phyloP scores from a whole-genome alignment of 148 eudicot genomes.

The Diospyros kaki region DNA sequence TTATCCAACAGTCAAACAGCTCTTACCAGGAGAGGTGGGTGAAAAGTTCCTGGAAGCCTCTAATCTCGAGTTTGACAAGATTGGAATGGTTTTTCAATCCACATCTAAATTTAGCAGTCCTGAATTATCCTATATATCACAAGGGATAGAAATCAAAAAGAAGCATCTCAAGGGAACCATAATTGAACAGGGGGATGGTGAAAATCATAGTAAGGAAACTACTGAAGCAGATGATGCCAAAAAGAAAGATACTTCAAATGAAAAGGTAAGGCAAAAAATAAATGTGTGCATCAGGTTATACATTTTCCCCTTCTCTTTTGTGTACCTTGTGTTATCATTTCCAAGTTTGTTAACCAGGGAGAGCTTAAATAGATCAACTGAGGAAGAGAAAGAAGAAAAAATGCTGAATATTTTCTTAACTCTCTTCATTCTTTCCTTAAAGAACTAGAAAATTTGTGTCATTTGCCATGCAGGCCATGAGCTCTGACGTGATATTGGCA shows the following conservation, averaged over 20 bases:
- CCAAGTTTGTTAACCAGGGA: constrained; percentile 8
- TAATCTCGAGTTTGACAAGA: neutral
- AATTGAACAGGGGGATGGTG: constrained; percentile 10
- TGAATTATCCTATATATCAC: constrained; percentile 15
- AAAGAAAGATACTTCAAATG: constrained; percentile 11
- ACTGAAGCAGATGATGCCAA: constrained; percentile 22
- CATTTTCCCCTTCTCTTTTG: neutral
- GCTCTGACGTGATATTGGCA: constrained; percentile 9
- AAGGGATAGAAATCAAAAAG: constrained; percentile 16
- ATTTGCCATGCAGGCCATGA: constrained; percentile 9
- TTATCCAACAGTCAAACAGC: constrained; percentile 9
- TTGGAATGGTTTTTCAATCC: constrained; percentile 14
- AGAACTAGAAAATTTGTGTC: no score
- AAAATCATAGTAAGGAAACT: constrained; percentile 7
- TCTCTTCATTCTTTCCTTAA: no score
- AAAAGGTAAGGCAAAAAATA: constrained; percentile 19
- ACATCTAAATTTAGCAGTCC: constrained; percentile 4
- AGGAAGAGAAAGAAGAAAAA: constrained; percentile 3
- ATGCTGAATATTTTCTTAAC: no score
- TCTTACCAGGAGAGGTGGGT: constrained; percentile 2
- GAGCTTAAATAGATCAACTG: constrained; percentile 11
- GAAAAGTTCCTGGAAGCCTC: neutral
- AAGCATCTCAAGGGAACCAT: constrained; percentile 12
- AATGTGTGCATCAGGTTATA: neutral
- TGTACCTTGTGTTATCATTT: neutral